Percentiles rank a stretch among this genome's conserved stretches.
Evolutionary conservation across 176 grass and related monocot species (phyloP).

Genomic region (Lolium multiflorum): DNA sequence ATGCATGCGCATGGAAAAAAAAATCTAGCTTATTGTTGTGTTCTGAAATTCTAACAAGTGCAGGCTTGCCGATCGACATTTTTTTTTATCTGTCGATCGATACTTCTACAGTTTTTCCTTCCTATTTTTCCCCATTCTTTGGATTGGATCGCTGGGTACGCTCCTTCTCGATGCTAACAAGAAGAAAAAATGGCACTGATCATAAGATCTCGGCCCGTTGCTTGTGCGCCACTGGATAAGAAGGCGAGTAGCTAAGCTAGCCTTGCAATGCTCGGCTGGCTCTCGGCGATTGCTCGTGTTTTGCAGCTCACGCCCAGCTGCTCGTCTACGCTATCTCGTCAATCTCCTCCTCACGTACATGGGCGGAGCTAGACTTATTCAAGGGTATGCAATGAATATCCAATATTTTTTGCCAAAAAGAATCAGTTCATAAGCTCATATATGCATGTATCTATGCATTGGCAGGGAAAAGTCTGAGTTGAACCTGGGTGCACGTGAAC

Average conservation of each 20-base stretch:
- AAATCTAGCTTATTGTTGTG: neutral
- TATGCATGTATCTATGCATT: too few species aligned
- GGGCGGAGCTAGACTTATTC: too few species aligned
- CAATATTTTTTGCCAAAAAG: too few species aligned
- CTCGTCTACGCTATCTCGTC: neutral
- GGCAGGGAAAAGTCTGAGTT: too few species aligned
- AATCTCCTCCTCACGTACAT: neutral
- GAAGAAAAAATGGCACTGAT: neutral
- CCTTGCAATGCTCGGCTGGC: conserved; percentile 35
- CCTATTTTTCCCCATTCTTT: neutral
- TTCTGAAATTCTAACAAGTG: neutral
- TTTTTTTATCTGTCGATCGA: neutral
- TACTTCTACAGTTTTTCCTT: neutral
- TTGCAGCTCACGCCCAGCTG: neutral
- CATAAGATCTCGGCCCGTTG: neutral
- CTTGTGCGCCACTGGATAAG: conserved; percentile 36
- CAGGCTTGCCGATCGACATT: neutral
- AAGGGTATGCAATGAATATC: too few species aligned
- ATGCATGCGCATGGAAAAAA: too few species aligned
- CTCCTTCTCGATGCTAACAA: neutral
- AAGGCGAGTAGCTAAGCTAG: neutral
- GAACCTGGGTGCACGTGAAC: too few species aligned
- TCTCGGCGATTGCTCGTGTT: neutral
- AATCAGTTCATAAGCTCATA: too few species aligned
- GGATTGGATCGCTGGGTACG: neutral